A percentile compares a stretch with the other conserved stretches of the same genome.
Evolutionary conservation across 345 rosid genomes (phyloP).

Genomic region (Microthlaspi erraticum): DNA sequence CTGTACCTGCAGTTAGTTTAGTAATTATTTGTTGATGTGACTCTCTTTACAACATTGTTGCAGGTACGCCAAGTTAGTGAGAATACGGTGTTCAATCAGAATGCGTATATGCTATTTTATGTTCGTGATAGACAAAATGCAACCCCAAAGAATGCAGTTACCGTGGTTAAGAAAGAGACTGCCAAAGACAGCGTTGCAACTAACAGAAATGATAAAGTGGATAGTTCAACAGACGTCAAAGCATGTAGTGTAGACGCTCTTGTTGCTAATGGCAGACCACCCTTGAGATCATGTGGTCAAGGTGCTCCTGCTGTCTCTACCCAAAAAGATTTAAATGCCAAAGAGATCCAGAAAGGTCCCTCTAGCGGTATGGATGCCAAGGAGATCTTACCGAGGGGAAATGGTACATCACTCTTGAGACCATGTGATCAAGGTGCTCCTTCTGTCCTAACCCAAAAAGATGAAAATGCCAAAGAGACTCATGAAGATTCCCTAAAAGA

Average conservation of each 20-base stretch:
- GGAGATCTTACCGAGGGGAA: conserved; percentile 5
- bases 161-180: conserved; percentile 53
- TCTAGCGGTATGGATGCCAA: neutral
- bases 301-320: conserved; percentile 40
- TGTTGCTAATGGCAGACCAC: conserved; percentile 27
- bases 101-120: conserved; percentile 98
- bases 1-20: conserved; percentile 19
- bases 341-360: conserved; percentile 22
- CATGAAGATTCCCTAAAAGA: conserved; percentile 25
- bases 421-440: conserved; percentile 28
- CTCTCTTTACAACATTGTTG: conserved; percentile 34
- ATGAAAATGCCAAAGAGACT: conserved; percentile 39
- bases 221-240: conserved; percentile 44
- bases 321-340: conserved; percentile 42
- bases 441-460: conserved; percentile 42
- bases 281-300: conserved; percentile 26
- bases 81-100: conserved; percentile 77
- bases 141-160: conserved; percentile 51
- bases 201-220: conserved; percentile 36
- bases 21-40: conserved; percentile 15
- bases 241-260: conserved; percentile 33
- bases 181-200: conserved; percentile 46
- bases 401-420: conserved; percentile 40
- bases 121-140: conserved; percentile 77
- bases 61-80: conserved; percentile 89